Percentiles rank a stretch among this genome's conserved stretches.
Evolutionary conservation across 306 rosid genomes (phyloP).

Genomic region (Begonia loranthoides): DNA sequence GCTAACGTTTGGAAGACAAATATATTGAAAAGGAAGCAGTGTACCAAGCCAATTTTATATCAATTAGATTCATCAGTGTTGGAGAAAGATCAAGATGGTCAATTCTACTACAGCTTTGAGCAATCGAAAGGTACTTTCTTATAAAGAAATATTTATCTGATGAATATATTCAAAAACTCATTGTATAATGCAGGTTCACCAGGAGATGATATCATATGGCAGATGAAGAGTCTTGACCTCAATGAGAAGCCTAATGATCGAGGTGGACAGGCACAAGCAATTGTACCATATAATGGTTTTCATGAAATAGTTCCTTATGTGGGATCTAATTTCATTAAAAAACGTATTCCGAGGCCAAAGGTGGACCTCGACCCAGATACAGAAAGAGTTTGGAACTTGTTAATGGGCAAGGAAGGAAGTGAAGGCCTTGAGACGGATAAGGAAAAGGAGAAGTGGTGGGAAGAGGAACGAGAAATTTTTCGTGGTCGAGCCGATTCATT

Average conservation of each 20-base stretch:
- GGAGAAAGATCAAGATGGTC: conserved; percentile 7
- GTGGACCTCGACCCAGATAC: conserved; percentile 89
- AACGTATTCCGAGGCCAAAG: conserved; percentile 55
- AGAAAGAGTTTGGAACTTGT: conserved; percentile 76
- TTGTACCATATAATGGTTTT: conserved; percentile 53
- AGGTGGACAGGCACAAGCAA: conserved; percentile 31
- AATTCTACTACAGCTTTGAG: conserved; percentile 8
- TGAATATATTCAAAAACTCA: background rate
- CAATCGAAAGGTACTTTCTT: conserved; percentile 18
- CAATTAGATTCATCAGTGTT: conserved; percentile 8
- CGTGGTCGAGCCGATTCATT: conserved; percentile 78
- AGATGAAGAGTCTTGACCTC: conserved; percentile 33
- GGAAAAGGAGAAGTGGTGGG: conserved; percentile 83
- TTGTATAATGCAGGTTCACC: conserved; percentile 29
- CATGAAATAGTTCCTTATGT: conserved; percentile 49
- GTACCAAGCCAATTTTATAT: background rate
- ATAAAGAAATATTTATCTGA: background rate
- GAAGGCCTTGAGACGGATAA: conserved; percentile 37
- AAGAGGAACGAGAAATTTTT: conserved; percentile 70
- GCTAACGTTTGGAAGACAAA: conserved; percentile 4
- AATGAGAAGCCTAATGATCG: conserved; percentile 21
- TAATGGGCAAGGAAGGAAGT: conserved; percentile 70
- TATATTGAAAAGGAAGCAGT: conserved; percentile 9
- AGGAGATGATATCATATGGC: conserved; percentile 31
- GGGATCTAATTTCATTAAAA: conserved; percentile 26